A percentile compares a stretch with the other conserved stretches of the same genome.
phyloP scores from a whole-genome alignment of 441 rosid species.

The Geranium incanum region DNA sequence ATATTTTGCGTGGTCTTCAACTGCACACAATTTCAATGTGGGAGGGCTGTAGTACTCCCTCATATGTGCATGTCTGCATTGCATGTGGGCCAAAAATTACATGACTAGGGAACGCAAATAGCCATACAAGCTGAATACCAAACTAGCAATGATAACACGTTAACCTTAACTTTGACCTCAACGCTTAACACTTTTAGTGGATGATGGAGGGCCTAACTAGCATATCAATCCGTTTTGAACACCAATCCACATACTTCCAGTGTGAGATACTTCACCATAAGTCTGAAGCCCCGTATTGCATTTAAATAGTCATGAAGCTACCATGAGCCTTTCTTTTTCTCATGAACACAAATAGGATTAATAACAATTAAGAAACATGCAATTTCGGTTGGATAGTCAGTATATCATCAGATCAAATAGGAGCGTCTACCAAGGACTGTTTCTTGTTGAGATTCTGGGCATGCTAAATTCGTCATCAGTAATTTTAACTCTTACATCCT shows the following conservation, averaged over 20 bases:
- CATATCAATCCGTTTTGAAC: background rate
- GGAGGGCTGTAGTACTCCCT: background rate
- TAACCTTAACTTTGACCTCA: background rate
- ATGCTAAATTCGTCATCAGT: background rate
- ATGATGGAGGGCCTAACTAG: background rate
- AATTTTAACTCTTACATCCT: background rate
- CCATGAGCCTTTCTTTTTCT: background rate
- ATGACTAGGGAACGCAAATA: no score
- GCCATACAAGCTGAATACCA: no score
- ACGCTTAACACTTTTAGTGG: background rate
- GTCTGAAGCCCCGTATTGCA: background rate
- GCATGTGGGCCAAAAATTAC: no score
- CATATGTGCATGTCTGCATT: no score
- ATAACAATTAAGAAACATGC: background rate
- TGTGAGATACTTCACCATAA: background rate
- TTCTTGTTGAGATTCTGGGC: background rate
- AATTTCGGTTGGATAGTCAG: background rate
- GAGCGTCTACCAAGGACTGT: background rate
- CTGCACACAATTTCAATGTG: background rate
- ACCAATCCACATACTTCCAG: background rate
- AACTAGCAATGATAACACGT: background rate
- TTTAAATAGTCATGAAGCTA: constrained; percentile 1
- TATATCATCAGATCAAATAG: background rate
- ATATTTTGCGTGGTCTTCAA: background rate
- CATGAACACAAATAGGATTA: background rate